A percentile compares a stretch with the other conserved stretches of the same genome.
Conservation (phyloP, 495 filamentous ascomycete genomes). For the Aspergillus cristatus region DNA sequence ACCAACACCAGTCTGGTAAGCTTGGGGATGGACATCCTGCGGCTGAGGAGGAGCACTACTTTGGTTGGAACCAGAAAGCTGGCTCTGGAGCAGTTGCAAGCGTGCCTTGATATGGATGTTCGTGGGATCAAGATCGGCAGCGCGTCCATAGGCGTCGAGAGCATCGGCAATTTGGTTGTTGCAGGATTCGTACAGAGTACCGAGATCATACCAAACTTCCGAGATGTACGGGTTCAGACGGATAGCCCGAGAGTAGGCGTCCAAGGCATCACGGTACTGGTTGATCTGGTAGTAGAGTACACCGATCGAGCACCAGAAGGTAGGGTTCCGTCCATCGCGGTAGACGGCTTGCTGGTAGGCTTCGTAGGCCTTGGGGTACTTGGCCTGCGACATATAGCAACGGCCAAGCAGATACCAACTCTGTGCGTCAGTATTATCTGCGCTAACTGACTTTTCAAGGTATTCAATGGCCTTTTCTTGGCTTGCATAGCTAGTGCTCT, state of each 20-base stretch:
- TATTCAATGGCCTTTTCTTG: slow-evolving; percentile 97
- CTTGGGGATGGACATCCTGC: slow-evolving; percentile 79
- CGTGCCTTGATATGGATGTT: slow-evolving; percentile 97
- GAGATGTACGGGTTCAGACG: slow-evolving; percentile 98
- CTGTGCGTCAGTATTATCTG: slow-evolving; percentile 89
- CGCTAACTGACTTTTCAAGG: slow-evolving; percentile 90
- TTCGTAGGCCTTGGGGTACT: slow-evolving; percentile 98
- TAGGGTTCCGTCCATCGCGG: slow-evolving; percentile 94
- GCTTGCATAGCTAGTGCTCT: slow-evolving; percentile 77
- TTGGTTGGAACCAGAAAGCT: slow-evolving; percentile 60
- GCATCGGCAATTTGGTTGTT: slow-evolving; percentile 98
- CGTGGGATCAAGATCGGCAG: slow-evolving; percentile 83
- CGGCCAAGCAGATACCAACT: slow-evolving; percentile 98
- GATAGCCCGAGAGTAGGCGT: slow-evolving; percentile 97
- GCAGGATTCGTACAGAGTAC: slow-evolving; percentile 97
- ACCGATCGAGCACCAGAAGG: slow-evolving; percentile 99
- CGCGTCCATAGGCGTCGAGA: slow-evolving; percentile 88
- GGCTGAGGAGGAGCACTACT: slow-evolving; percentile 61
- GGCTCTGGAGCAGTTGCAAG: slow-evolving; percentile 74
- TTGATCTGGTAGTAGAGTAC: slow-evolving; percentile 99
- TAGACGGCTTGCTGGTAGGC: slow-evolving; percentile 99
- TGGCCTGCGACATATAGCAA: slow-evolving; percentile 99
- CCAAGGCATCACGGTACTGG: slow-evolving; percentile 95
- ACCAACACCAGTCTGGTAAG: slow-evolving; percentile 66
- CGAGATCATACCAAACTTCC: slow-evolving; percentile 98